A percentile compares a stretch with the other conserved stretches of the same genome.
Conservation (phyloP, 2,329 filamentous ascomycete species). For the Microdochium paspali region DNA sequence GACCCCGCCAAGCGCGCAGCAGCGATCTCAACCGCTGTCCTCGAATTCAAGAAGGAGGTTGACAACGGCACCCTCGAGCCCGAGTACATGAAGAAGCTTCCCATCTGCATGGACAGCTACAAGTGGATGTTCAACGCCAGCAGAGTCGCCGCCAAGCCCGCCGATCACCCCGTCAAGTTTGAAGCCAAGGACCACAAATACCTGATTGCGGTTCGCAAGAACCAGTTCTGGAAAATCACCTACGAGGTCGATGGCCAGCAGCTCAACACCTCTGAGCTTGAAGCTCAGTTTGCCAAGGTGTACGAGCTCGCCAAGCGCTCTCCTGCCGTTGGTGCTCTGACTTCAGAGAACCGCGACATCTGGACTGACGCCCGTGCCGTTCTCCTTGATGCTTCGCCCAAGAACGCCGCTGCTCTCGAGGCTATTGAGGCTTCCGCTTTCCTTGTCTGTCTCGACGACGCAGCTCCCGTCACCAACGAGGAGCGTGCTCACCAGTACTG, state of each 20-base stretch:
- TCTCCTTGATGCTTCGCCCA: conserved; percentile 65
- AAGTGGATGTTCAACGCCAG: conserved; percentile 98
- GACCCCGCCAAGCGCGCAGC: conserved; percentile 90
- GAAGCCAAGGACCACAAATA: conserved; percentile 67
- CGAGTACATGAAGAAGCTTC: conserved; percentile 97
- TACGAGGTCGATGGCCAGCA: conserved; percentile 76
- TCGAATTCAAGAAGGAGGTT: conserved; percentile 93
- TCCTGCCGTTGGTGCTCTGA: conserved; percentile 74
- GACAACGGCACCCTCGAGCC: conserved; percentile 78
- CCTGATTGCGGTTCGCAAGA: conserved; percentile 85
- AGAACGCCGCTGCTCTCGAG: conserved; percentile 70
- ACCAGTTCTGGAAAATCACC: conserved; percentile 90
- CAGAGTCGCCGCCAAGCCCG: conserved; percentile 72
- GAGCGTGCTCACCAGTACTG: conserved; percentile 95
- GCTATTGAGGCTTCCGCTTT: conserved; percentile 85
- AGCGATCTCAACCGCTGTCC: conserved; percentile 72
- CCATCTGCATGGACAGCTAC: conserved; percentile 97
- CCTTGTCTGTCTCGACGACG: conserved; percentile 86
- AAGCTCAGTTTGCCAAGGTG: conserved; percentile 78
- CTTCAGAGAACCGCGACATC: conserved; percentile 84
- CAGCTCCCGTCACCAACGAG: conserved; percentile 82
- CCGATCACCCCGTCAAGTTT: conserved; percentile 80
- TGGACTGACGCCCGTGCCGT: conserved; percentile 78
- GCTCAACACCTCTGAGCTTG: conserved; percentile 81
- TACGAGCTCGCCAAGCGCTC: conserved; percentile 66